Conservation (phyloP, 2,329 filamentous ascomycete species). For the Monilinia fructigena region DNA sequence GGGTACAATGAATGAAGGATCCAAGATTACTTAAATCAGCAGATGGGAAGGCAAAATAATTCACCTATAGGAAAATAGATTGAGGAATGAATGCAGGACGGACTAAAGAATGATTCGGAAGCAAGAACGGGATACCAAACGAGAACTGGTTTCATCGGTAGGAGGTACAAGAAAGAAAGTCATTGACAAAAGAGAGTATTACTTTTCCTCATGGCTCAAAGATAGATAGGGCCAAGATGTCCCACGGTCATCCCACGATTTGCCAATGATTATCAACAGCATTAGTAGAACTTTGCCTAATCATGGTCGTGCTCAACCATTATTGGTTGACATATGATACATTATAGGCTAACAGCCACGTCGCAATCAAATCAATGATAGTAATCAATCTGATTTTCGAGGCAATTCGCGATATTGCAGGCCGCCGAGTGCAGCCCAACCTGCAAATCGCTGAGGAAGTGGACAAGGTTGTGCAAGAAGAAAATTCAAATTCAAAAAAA, state of each 20-base stretch:
- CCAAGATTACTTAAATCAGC: slow-evolving; percentile 17
- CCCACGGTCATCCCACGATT: slow-evolving; percentile 7
- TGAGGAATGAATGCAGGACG: slow-evolving; percentile 9
- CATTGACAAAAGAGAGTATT: slow-evolving; percentile 9
- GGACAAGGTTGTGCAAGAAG: slow-evolving; percentile 17
- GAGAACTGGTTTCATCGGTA: slow-evolving; percentile 17
- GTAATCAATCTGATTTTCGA: slow-evolving; percentile 27
- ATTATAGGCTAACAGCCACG: slow-evolving; percentile 35
- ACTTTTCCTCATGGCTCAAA: slow-evolving; percentile 1
- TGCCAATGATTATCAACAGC: slow-evolving; percentile 20
- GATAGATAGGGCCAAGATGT: slow-evolving; percentile 9
- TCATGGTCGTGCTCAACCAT: slow-evolving; percentile 35
- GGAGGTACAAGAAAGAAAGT: slow-evolving; percentile 11
- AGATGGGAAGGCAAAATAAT: slow-evolving; percentile 5
- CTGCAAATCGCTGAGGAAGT: slow-evolving; percentile 19
- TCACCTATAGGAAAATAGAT: slow-evolving; percentile 16
- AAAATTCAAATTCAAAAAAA: slow-evolving; percentile 1
- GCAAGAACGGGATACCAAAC: neutral
- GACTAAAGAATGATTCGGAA: slow-evolving; percentile 11
- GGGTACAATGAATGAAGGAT: slow-evolving; percentile 8
- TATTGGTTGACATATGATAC: slow-evolving; percentile 33
- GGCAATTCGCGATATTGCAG: slow-evolving; percentile 33
- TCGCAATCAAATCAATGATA: slow-evolving; percentile 32
- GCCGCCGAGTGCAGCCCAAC: slow-evolving; percentile 31
- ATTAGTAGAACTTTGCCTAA: slow-evolving; percentile 29